Percentiles rank a stretch among this genome's conserved stretches.
Conservation (phyloP, 768 basidiomycete genomes). For the Boletus subcaerulescens region DNA sequence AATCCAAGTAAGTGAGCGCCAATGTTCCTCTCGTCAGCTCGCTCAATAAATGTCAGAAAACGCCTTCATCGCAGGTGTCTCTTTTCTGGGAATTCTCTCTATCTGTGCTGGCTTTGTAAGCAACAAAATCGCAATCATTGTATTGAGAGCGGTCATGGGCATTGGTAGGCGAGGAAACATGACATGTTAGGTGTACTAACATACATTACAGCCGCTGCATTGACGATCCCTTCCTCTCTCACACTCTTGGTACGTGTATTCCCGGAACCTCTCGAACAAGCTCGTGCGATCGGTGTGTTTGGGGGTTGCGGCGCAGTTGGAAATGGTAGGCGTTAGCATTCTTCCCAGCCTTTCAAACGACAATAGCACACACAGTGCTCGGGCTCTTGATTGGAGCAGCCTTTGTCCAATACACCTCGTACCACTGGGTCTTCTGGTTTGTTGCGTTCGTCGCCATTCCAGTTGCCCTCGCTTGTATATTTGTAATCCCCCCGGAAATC, state of each 20-base stretch:
- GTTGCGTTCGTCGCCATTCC: slow-evolving; percentile 38
- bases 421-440: slow-evolving; percentile 53
- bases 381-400: slow-evolving; percentile 44
- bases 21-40: slow-evolving; percentile 21
- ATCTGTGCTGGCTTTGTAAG: slow-evolving; percentile 45
- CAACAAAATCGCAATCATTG: slow-evolving; percentile 45
- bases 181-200: background rate
- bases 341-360: background rate
- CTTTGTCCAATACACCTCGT: slow-evolving; percentile 39
- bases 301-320: slow-evolving; percentile 46
- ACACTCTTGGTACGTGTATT: slow-evolving; percentile 49
- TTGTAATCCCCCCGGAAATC: slow-evolving; percentile 34
- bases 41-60: slow-evolving; percentile 37
- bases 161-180: slow-evolving; percentile 29
- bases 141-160: slow-evolving; percentile 51
- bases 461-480: slow-evolving; percentile 30
- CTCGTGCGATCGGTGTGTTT: slow-evolving; percentile 45
- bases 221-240: slow-evolving; percentile 52
- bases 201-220: slow-evolving; percentile 37
- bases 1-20: slow-evolving; percentile 29
- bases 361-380: slow-evolving; percentile 27
- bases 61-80: slow-evolving; percentile 41
- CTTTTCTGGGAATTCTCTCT: slow-evolving; percentile 41
- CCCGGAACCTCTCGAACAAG: slow-evolving; percentile 44
- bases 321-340: slow-evolving; percentile 31